These are phyloP conservation scores for Phoma sp. DNA, from an alignment of 2,329 filamentous ascomycete species.

Conservation along the genomic window DNA sequence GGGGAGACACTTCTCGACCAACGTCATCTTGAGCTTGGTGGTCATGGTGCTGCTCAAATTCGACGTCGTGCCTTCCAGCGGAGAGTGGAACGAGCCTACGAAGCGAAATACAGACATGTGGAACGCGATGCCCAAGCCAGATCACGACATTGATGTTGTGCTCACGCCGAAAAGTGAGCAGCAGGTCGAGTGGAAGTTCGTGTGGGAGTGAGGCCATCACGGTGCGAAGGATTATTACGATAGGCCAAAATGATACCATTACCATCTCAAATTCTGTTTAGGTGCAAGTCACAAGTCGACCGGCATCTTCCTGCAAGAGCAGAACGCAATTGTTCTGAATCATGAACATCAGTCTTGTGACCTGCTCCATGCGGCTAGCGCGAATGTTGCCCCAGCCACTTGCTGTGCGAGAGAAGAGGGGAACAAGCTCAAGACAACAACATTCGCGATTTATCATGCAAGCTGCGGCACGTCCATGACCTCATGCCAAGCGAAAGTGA, in stretches of 20 bases:
- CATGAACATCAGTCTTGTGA: background rate
- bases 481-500: no score
- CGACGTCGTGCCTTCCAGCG: conserved; percentile 33
- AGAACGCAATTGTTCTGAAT: background rate
- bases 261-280: background rate
- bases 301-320: background rate
- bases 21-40: conserved; percentile 40
- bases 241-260: background rate
- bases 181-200: conserved; percentile 27
- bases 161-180: conserved; percentile 13
- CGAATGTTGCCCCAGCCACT: background rate
- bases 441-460: background rate
- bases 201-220: conserved; percentile 19
- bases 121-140: conserved; percentile 43
- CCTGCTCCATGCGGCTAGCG: conserved; percentile 3
- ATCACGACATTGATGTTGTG: conserved; percentile 29
- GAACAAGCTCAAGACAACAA: no score
- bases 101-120: conserved; percentile 36
- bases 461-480: background rate
- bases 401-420: background rate
- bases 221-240: background rate
- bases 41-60: conserved; percentile 44
- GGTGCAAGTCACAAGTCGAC: no score
- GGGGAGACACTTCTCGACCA: conserved; percentile 47
- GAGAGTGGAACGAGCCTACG: conserved; percentile 29